Conservation (phyloP, 805 yeast species). For the Saturnispora serradocipensis region DNA sequence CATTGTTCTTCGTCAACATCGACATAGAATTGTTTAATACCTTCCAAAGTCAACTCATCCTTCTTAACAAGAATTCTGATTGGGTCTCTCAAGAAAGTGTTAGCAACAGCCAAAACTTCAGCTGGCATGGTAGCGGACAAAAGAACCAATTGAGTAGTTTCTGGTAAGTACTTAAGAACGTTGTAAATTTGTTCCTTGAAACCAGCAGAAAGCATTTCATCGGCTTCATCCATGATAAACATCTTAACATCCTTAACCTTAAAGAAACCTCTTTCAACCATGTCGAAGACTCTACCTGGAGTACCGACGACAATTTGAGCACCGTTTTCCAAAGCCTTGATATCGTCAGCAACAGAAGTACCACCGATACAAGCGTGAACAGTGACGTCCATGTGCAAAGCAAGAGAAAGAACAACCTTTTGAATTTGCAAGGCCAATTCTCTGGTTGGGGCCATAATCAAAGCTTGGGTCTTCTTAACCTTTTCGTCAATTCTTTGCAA, state of each 20-base stretch:
- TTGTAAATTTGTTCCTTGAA: conserved; percentile 95
- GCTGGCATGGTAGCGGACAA: conserved; percentile 92
- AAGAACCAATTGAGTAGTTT: conserved; percentile 86
- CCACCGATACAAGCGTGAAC: conserved; percentile 99
- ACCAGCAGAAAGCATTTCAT: conserved; percentile 89
- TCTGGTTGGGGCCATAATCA: conserved; percentile 94
- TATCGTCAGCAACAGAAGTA: conserved; percentile 80
- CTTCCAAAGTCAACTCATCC: conserved; percentile 93
- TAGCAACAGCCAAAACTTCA: conserved; percentile 85
- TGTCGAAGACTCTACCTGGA: conserved; percentile 95
- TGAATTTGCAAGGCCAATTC: conserved; percentile 96
- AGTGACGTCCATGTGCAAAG: conserved; percentile 79
- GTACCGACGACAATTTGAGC: conserved; percentile 96
- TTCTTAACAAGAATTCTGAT: conserved; percentile 89
- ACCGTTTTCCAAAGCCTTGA: conserved; percentile 73
- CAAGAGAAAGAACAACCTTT: conserved; percentile 83
- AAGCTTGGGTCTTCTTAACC: conserved; percentile 75
- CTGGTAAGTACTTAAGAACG: conserved; percentile 81
- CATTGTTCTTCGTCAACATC: conserved; percentile 88
- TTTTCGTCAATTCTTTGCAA: conserved; percentile 56
- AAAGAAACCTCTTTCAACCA: conserved; percentile 85
- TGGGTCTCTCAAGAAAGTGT: conserved; percentile 91
- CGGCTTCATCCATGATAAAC: conserved; percentile 97
- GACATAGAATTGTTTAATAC: conserved; percentile 85
- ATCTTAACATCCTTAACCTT: conserved; percentile 78